Conservation (phyloP, 139 green algal genomes). For the Zygnema circumcarinatum region DNA sequence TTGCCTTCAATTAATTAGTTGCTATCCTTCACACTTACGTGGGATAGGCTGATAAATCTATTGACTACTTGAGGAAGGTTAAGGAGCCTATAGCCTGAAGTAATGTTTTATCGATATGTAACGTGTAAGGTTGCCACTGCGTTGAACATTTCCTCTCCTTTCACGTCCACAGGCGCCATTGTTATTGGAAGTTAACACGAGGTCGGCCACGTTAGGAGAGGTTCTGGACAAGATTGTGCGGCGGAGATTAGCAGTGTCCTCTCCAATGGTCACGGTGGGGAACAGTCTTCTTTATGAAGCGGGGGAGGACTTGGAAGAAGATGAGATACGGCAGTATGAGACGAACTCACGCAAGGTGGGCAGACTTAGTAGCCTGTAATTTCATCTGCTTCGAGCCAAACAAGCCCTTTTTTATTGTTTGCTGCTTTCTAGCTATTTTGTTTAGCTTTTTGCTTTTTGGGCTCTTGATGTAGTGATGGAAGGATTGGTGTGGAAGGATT, state of each 20-base stretch:
- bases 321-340: slow-evolving; percentile 24
- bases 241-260: background rate
- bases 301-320: slow-evolving; percentile 36
- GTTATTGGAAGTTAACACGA: slow-evolving; percentile 26
- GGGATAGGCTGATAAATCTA: too few species aligned
- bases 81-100: too few species aligned
- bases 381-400: background rate
- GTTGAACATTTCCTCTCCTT: too few species aligned
- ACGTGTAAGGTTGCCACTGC: too few species aligned
- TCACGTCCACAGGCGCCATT: slow-evolving; percentile 31
- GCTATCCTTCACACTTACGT: too few species aligned
- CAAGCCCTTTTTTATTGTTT: background rate
- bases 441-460: background rate
- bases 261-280: slow-evolving; percentile 34
- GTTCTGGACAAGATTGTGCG: slow-evolving; percentile 23
- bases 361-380: too few species aligned
- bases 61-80: too few species aligned
- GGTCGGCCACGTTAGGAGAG: slow-evolving; percentile 13
- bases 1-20: too few species aligned
- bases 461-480: background rate
- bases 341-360: slow-evolving; percentile 38
- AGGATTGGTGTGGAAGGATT: too few species aligned
- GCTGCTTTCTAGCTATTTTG: background rate
- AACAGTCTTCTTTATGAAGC: slow-evolving; percentile 30
- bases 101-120: too few species aligned